These are phyloP conservation scores for Coniophora puteana DNA, from an alignment of 1,284 basidiomycete species.

Conservation along the genomic window DNA sequence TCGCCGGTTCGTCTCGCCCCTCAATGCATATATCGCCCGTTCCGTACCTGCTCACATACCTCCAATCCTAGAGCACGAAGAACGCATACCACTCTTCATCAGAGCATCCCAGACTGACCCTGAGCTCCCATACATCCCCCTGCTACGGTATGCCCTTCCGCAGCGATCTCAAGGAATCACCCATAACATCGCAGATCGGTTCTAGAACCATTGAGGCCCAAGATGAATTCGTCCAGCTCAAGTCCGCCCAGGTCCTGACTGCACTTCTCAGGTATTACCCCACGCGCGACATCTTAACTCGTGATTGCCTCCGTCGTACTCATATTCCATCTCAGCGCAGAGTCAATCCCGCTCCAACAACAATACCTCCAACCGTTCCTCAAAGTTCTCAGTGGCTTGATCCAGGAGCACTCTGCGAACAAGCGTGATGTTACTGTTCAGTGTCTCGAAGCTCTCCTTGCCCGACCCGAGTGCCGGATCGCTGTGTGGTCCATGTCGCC, in stretches of 20 bases:
- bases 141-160: constrained; percentile 60
- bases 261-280: constrained; percentile 84
- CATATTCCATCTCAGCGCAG: constrained; percentile 39
- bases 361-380: constrained; percentile 68
- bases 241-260: constrained; percentile 85
- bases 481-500: constrained; percentile 70
- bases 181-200: not conserved
- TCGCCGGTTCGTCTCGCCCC: constrained; percentile 54
- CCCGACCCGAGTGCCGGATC: constrained; percentile 74
- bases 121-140: constrained; percentile 81
- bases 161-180: not conserved
- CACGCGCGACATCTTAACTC: constrained; percentile 15
- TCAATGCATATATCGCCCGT: too few species aligned
- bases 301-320: constrained; percentile 2
- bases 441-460: constrained; percentile 83
- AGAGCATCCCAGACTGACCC: constrained; percentile 57
- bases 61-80: constrained; percentile 60
- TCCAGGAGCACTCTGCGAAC: constrained; percentile 59
- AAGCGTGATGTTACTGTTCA: constrained; percentile 90
- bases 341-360: constrained; percentile 47
- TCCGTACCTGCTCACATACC: not conserved
- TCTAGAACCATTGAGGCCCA: constrained; percentile 76
- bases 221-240: constrained; percentile 93
- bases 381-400: constrained; percentile 56
- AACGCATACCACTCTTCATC: constrained; percentile 73